A percentile compares a stretch with the other conserved stretches of the same genome.
Conservation (phyloP, 2,329 filamentous ascomycete species). For the Epichloe gansuensis region DNA sequence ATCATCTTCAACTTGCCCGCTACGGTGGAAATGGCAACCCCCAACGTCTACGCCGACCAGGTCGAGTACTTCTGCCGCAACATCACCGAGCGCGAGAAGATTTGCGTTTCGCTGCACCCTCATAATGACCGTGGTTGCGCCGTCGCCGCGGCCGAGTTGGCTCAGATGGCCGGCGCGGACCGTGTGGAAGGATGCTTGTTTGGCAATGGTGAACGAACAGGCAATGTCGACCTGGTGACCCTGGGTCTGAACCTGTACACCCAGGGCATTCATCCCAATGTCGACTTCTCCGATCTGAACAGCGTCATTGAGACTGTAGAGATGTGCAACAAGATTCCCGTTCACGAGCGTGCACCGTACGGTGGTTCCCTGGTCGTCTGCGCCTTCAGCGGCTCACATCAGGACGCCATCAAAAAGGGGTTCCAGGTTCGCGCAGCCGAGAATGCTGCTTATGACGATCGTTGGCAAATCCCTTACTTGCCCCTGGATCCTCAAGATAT, state of each 20-base stretch:
- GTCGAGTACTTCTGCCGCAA: slow-evolving; percentile 90
- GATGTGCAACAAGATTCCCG: slow-evolving; percentile 85
- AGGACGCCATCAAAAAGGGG: slow-evolving; percentile 92
- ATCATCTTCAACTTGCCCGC: slow-evolving; percentile 97
- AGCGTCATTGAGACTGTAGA: slow-evolving; percentile 82
- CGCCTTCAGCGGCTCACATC: slow-evolving; percentile 84
- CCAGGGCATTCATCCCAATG: slow-evolving; percentile 70
- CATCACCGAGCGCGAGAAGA: slow-evolving; percentile 73
- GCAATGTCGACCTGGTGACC: slow-evolving; percentile 90
- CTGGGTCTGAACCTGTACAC: slow-evolving; percentile 90
- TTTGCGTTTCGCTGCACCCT: slow-evolving; percentile 81
- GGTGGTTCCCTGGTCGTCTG: slow-evolving; percentile 85
- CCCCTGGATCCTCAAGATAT: slow-evolving; percentile 90
- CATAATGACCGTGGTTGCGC: slow-evolving; percentile 74
- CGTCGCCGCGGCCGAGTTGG: slow-evolving; percentile 71
- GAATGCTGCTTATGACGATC: slow-evolving; percentile 47
- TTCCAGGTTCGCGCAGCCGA: slow-evolving; percentile 58
- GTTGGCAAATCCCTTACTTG: slow-evolving; percentile 82
- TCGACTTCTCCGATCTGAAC: slow-evolving; percentile 87
- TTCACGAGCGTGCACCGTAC: slow-evolving; percentile 83
- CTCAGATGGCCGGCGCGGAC: slow-evolving; percentile 92
- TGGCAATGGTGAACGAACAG: slow-evolving; percentile 84
- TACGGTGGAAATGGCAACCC: slow-evolving; percentile 88
- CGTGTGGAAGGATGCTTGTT: slow-evolving; percentile 85
- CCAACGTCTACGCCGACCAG: slow-evolving; percentile 91